phyloP scores from a whole-genome alignment of 225 moss, liverwort and hornwort species.

The Lunularia cruciata region DNA sequence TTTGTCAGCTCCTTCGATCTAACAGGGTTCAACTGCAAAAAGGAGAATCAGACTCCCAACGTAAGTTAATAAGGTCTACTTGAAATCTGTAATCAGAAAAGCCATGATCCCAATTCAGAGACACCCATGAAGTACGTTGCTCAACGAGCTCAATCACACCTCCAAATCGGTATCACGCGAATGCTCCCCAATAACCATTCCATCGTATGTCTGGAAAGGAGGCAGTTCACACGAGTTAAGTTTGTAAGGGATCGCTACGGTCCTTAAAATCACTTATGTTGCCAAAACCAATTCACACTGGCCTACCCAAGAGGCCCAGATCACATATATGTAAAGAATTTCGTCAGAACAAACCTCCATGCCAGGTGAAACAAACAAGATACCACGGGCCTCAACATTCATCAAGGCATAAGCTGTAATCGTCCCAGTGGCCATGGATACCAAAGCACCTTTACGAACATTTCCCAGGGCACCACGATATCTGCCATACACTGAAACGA shows the following conservation, averaged over 20 bases:
- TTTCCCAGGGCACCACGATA: slow-evolving; percentile 91
- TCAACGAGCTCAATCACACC: slow-evolving; percentile 39
- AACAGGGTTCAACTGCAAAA: slow-evolving; percentile 48
- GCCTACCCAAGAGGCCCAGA: too few relatives aligned
- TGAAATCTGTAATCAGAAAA: not conserved
- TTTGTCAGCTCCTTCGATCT: slow-evolving; percentile 76
- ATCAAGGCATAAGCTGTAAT: slow-evolving; percentile 91
- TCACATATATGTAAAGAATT: too few relatives aligned
- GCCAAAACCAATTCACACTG: too few relatives aligned
- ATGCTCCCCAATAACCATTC: slow-evolving; percentile 96
- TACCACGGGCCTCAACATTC: slow-evolving; percentile 88
- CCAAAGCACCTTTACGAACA: slow-evolving; percentile 91
- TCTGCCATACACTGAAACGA: slow-evolving; percentile 64
- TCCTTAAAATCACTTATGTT: too few relatives aligned
- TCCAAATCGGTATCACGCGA: slow-evolving; percentile 82
- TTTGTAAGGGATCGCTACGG: too few relatives aligned
- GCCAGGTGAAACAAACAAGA: slow-evolving; percentile 90
- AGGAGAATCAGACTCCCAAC: too few relatives aligned
- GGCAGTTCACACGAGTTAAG: too few relatives aligned
- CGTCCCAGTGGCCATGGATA: slow-evolving; percentile 76
- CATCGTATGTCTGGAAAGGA: slow-evolving; percentile 71
- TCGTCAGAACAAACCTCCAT: slow-evolving; percentile 56
- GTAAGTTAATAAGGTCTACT: too few relatives aligned
- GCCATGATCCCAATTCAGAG: too few relatives aligned
- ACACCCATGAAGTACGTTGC: not conserved